These are phyloP conservation scores for Zizania palustris DNA, from an alignment of 202 grass and related monocot genomes.

Conservation along the genomic window DNA sequence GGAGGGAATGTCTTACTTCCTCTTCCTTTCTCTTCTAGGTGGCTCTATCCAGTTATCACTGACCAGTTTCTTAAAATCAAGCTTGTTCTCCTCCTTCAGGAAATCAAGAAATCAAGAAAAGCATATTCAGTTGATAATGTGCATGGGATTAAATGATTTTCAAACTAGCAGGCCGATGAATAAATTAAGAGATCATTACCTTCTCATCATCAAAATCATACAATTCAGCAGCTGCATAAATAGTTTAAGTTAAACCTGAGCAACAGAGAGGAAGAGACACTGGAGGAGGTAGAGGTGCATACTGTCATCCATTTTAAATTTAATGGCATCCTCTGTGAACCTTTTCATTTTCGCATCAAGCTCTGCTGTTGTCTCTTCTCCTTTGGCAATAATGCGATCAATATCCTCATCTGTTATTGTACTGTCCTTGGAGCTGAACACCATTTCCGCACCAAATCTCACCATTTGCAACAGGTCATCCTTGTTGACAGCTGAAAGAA, in stretches of 20 bases:
- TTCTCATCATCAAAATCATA: constrained; percentile 99
- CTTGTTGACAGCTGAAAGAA: constrained; percentile 92
- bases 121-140: constrained; percentile 17
- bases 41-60: constrained; percentile 95
- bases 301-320: constrained; percentile 99
- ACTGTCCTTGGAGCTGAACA: constrained; percentile 98
- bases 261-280: not conserved
- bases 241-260: constrained; percentile 21
- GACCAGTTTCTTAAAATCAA: constrained; percentile 97
- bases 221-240: constrained; percentile 78
- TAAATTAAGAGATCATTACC: constrained; percentile 50
- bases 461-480: constrained; percentile 99
- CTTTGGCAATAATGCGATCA: constrained; percentile 97
- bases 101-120: constrained; percentile 21
- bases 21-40: constrained; percentile 92
- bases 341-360: constrained; percentile 99
- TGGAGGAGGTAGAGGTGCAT: constrained; percentile 26
- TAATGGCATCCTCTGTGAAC: constrained; percentile 98
- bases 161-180: not conserved
- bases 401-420: constrained; percentile 98
- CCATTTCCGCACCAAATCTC: constrained; percentile 98
- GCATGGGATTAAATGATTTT: constrained; percentile 27
- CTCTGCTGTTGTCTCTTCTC: constrained; percentile 95
- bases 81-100: constrained; percentile 88
- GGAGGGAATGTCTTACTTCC: constrained; percentile 56